Evolutionary conservation across 345 rosid genomes (phyloP).

Genomic region (Citrus australasica): DNA sequence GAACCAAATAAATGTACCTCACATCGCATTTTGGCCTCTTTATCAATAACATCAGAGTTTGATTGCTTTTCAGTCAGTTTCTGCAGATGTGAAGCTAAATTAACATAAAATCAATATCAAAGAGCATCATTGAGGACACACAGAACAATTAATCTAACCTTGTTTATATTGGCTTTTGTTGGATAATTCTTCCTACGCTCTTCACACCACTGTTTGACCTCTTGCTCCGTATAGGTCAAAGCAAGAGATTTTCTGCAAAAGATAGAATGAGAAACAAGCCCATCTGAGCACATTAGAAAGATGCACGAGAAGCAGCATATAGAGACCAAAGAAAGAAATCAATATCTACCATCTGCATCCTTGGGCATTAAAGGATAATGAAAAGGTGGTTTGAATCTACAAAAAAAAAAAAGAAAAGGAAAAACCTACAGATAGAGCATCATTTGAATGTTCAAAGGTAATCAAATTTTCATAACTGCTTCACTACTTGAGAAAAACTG

Average conservation of each 20-base stretch:
- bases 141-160: conserved; percentile 42
- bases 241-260: conserved; percentile 32
- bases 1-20: conserved; percentile 44
- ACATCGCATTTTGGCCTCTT: conserved; percentile 53
- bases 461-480: not conserved
- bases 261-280: not conserved
- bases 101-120: conserved; percentile 12
- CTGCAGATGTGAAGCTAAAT: conserved; percentile 37
- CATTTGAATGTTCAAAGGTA: not conserved
- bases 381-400: not conserved
- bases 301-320: not conserved
- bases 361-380: not conserved
- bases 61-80: conserved; percentile 30
- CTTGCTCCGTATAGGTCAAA: conserved; percentile 54
- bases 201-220: conserved; percentile 76
- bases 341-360: not conserved
- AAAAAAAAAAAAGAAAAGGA: not conserved
- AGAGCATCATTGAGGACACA: conserved; percentile 8
- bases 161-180: conserved; percentile 46
- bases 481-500: not conserved
- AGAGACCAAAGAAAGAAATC: not conserved
- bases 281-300: not conserved
- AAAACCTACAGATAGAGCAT: too few species aligned
- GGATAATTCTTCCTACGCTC: conserved; percentile 78
- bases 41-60: conserved; percentile 25